A percentile compares a stretch with the other conserved stretches of the same genome.
These are phyloP conservation scores for Claviceps digitariae DNA, from an alignment of 2,329 filamentous ascomycete genomes.

Conservation along the genomic window DNA sequence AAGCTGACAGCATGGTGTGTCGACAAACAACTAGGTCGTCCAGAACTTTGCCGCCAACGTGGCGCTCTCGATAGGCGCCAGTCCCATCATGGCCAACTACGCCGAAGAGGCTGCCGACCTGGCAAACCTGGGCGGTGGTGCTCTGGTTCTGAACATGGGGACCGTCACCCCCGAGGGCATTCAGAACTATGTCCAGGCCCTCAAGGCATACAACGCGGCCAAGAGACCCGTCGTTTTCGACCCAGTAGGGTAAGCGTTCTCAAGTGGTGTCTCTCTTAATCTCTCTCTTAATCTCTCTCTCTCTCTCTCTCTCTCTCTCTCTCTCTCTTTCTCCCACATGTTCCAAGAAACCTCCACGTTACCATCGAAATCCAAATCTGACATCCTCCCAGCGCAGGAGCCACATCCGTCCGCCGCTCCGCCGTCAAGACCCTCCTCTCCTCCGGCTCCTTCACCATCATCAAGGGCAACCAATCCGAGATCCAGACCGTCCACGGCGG, in stretches of 20 bases:
- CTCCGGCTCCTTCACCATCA: constrained; percentile 67
- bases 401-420: constrained; percentile 57
- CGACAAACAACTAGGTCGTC: constrained; percentile 40
- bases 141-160: constrained; percentile 89
- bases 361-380: too few relatives aligned
- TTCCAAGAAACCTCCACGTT: too few relatives aligned
- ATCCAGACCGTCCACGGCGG: constrained; percentile 60
- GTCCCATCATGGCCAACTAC: constrained; percentile 89
- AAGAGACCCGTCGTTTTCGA: constrained; percentile 72
- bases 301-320: too few relatives aligned
- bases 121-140: constrained; percentile 61
- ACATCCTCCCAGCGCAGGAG: constrained; percentile 50
- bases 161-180: constrained; percentile 68
- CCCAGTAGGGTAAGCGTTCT: constrained; percentile 58
- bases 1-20: background rate
- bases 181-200: constrained; percentile 56
- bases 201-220: constrained; percentile 67
- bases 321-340: too few relatives aligned
- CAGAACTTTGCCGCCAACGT: constrained; percentile 93
- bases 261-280: background rate
- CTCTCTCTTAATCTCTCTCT: background rate
- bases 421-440: constrained; percentile 60
- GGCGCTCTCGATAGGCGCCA: constrained; percentile 69
- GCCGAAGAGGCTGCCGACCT: constrained; percentile 71
- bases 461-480: constrained; percentile 91